Percentiles rank a stretch among this genome's conserved stretches.
Evolutionary conservation across 371 early-diverging fungal genomes (phyloP).

Genomic region (Syncephalastrum monosporum): DNA sequence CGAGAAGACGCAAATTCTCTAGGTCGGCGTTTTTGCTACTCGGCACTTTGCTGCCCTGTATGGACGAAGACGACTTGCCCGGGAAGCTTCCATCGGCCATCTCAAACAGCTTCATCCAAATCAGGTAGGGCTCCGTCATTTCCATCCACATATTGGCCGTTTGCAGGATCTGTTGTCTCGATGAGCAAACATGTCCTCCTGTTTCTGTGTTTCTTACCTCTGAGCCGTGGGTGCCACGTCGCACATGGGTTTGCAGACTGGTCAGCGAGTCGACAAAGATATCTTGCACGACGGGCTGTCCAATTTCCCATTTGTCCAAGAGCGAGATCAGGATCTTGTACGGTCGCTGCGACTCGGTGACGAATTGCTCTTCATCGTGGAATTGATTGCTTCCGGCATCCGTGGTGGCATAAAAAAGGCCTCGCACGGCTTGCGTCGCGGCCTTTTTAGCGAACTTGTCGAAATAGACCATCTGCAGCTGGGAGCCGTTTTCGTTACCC

Average conservation of each 20-base stretch:
- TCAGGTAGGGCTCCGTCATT: slow-evolving; percentile 79
- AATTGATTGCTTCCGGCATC: slow-evolving; percentile 6
- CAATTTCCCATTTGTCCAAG: slow-evolving; percentile 85
- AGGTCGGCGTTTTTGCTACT: slow-evolving; percentile 14
- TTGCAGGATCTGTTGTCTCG: slow-evolving; percentile 56
- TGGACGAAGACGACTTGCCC: slow-evolving; percentile 14
- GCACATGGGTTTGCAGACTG: slow-evolving; percentile 58
- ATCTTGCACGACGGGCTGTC: slow-evolving; percentile 70
- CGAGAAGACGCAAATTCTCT: slow-evolving; percentile 55
- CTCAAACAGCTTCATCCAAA: slow-evolving; percentile 75
- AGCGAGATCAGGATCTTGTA: slow-evolving; percentile 82
- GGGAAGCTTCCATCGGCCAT: slow-evolving; percentile 51
- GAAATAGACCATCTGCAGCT: slow-evolving; percentile 38
- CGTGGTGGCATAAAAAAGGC: slow-evolving; percentile 49
- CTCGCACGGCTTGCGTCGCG: slow-evolving; percentile 47
- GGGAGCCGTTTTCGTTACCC: slow-evolving; percentile 39
- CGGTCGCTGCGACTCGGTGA: slow-evolving; percentile 65
- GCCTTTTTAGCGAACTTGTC: slow-evolving; percentile 36
- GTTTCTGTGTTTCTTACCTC: slow-evolving; percentile 35
- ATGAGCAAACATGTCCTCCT: not conserved
- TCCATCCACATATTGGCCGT: slow-evolving; percentile 88
- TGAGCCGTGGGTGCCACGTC: slow-evolving; percentile 27
- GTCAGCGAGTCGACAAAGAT: slow-evolving; percentile 71
- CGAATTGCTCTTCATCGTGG: slow-evolving; percentile 16
- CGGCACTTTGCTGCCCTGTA: not conserved